Evolutionary conservation across 768 basidiomycete genomes (phyloP), one percentile per base, ranked within the genome.

Genomic region (Gyrodon lividus): DNA sequence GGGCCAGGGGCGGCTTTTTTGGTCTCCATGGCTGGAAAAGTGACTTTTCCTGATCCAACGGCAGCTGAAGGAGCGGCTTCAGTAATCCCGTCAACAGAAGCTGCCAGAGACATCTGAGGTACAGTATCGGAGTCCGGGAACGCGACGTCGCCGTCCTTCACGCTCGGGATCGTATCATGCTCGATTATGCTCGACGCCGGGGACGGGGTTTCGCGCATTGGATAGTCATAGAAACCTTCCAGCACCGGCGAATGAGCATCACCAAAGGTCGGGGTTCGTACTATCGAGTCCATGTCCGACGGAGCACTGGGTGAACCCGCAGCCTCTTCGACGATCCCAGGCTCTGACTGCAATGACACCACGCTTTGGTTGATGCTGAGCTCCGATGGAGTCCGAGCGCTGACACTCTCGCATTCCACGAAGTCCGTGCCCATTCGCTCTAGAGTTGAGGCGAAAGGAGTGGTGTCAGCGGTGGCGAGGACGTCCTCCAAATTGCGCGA

Each of bases 151-250:
- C 14, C 56, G 3, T 58, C 62, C 56, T 62, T 65, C 45, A 26
- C 43, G 28, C 43, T 31, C 30, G 23, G 24, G 9, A 14, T 33
- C 23, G 51, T 24, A 3, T 65, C 65, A 22, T 62, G 64, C 1
- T 62, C 60, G 6, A 60, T 28, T 26, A 66, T 49, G 40, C 67
- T 67, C 37, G 66, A 68, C 30, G 67, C 64, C 34, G 66, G 66
- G 0, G 66, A 67, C 17, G 64, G 56, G 34, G 55, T 56, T 37
- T 65, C 63, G 8, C 19, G 42, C 48, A 64, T 58, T 1, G 64
- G 50, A 43, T 54, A 61, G 33, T 59, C 66, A 28, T 54, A 62
- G 50, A 62, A 60, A 26, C 58, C 22, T n/a, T 62, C 66, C 56
- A 60, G 19, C 7, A 59, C 52, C 2, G 65, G 65, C 5, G 63